Percentiles rank a stretch among this genome's conserved stretches.
These are phyloP conservation scores for Aspergillus calidoustus DNA, from an alignment of 2,329 filamentous ascomycete genomes.

Conservation along the genomic window DNA sequence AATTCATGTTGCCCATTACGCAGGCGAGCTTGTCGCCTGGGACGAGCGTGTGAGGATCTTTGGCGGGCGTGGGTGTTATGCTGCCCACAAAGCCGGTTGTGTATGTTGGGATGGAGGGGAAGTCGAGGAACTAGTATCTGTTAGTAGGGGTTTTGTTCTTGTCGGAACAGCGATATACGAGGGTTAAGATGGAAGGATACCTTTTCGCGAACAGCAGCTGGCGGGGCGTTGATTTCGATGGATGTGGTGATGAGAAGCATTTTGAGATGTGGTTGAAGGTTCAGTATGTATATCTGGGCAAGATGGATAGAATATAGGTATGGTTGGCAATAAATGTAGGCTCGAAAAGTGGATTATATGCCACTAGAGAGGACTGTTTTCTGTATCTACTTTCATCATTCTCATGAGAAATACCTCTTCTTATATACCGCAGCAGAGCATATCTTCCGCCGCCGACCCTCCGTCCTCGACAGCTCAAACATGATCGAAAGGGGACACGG, in stretches of 20 bases:
- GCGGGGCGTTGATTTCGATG: slow-evolving; percentile 17
- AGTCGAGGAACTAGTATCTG: slow-evolving; percentile 16
- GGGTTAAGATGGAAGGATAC: neutral
- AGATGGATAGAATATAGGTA: no score
- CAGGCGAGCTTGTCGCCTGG: slow-evolving; percentile 13
- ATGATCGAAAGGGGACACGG: neutral
- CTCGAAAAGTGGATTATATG: no score
- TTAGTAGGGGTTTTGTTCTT: neutral
- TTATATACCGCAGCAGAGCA: no score
- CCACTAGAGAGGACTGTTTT: no score
- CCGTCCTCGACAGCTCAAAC: neutral
- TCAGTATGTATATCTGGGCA: neutral
- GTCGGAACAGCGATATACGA: neutral
- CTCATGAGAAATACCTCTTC: no score
- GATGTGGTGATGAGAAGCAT: slow-evolving; percentile 12
- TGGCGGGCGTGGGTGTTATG: neutral
- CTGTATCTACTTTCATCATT: no score
- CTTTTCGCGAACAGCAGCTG: slow-evolving; percentile 14
- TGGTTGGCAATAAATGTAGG: no score
- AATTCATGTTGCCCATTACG: slow-evolving; percentile 13
- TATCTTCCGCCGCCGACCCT: neutral
- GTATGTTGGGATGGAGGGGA: slow-evolving; percentile 13
- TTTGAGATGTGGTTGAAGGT: neutral
- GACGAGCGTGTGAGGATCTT: neutral
- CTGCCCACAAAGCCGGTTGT: slow-evolving; percentile 14